These are phyloP conservation scores for Alternaria sp. DNA, from an alignment of 2,329 filamentous ascomycete genomes.

Conservation along the genomic window DNA sequence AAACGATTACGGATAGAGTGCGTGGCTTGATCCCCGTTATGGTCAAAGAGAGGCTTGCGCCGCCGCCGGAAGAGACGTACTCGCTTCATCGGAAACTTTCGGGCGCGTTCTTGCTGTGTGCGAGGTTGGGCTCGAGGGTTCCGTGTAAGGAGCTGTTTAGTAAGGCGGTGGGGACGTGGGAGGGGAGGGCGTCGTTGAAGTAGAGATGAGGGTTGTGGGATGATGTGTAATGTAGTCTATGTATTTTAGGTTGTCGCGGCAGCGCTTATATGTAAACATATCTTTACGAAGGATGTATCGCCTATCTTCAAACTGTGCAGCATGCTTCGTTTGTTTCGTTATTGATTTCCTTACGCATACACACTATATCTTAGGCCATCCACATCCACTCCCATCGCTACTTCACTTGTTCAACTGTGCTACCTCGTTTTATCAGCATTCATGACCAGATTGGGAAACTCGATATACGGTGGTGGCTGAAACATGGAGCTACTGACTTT, in stretches of 20 bases:
- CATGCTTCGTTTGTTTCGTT: too few relatives aligned
- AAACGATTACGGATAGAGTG: slow-evolving; percentile 96
- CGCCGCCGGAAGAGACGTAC: slow-evolving; percentile 97
- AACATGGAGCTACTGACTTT: not conserved
- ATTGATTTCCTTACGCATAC: not conserved
- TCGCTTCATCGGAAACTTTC: slow-evolving; percentile 93
- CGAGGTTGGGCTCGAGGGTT: slow-evolving; percentile 81
- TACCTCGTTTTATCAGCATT: not conserved
- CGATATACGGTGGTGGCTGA: not conserved
- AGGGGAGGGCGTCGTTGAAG: slow-evolving; percentile 22
- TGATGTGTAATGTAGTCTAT: not conserved
- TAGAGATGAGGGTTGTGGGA: not conserved
- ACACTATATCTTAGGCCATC: not conserved
- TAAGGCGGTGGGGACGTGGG: slow-evolving; percentile 54
- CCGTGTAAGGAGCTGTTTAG: slow-evolving; percentile 81
- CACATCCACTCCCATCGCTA: not conserved
- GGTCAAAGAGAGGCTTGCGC: slow-evolving; percentile 84
- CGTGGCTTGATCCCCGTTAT: slow-evolving; percentile 88
- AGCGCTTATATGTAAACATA: not conserved
- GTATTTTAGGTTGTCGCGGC: not conserved
- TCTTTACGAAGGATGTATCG: not conserved
- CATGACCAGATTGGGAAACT: not conserved
- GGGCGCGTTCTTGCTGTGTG: slow-evolving; percentile 92
- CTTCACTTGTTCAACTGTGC: rapidly evolving
- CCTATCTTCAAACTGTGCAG: not conserved